Base-by-base conservation (phyloP, 768 basidiomycete species). In the Termitomyces titanicus region DNA sequence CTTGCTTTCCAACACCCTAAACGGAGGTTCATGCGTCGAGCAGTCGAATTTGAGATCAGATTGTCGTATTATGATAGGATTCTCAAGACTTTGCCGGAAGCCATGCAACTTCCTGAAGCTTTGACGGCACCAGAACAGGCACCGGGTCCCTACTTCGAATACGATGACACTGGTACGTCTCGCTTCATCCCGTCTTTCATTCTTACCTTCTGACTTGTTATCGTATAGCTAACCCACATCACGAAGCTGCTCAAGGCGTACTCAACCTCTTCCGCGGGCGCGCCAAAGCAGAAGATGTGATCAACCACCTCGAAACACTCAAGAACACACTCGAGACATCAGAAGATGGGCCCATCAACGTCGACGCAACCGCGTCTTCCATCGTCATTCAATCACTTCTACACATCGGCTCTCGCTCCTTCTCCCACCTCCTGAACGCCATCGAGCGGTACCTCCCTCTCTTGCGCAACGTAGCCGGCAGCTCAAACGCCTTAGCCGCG, bases 361-460 rank as follows among this genome's bases (percentile, higher is more conserved):
- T 92, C 13, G 86, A 91, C 62, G 65, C 75, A 17, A 70, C 86
- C 49, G 75, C 88, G 38, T 85, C 92, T 22, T 86, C 89, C 27
- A 88, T 98, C 61, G 79, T 90, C 17, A 78, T 92, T 45, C 94
- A 98, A 63, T 92, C 91, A 12, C 80, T 98, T 5, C 80, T 98
- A 6, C 85, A 91, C 66, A 89, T 98, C 56, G 97, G 97, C 49
- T 85, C 91, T 2, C 86, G 97, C 15, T 97, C 95, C 3, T 98
- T 99, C 77, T 98, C 95, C 0, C 97, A 99, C 71, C 87, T 98
- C 63, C 83, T 98, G 61, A 98, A 98, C 65, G 95, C 94, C 3
- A 93, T 98, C 61, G 97, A 99, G 67, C 88, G 97, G 17, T 98
- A 95, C 65, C 83, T 95, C 1, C 81, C 82, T 5, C 75, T 94